Conservation (phyloP, 257 asterid species). For the Nicotiana benthamiana region DNA sequence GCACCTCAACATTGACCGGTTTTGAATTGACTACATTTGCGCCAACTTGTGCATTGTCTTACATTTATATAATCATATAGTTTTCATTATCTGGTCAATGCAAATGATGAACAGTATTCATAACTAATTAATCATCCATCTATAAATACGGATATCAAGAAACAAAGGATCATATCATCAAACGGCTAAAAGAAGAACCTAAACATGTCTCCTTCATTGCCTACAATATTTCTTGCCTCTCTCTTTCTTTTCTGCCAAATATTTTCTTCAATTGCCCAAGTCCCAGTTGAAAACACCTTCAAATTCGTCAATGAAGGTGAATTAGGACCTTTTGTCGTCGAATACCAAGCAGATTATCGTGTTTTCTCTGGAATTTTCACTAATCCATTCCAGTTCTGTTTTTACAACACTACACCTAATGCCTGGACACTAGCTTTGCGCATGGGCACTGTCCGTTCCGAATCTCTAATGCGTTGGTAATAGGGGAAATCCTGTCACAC, state of each 20-base stretch:
- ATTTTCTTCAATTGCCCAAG: slow-evolving; percentile 8
- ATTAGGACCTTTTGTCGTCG: slow-evolving; percentile 9
- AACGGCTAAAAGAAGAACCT: background rate
- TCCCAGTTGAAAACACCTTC: slow-evolving; percentile 15
- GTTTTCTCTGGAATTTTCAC: background rate
- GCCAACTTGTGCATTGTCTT: background rate
- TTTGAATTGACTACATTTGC: background rate
- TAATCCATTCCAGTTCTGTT: slow-evolving; percentile 9
- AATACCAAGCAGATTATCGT: slow-evolving; percentile 15
- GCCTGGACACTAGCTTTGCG: slow-evolving; percentile 16
- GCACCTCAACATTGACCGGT: background rate
- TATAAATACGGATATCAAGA: background rate
- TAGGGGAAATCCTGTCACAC: slow-evolving; percentile 12
- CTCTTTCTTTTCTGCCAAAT: background rate
- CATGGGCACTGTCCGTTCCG: slow-evolving; percentile 14
- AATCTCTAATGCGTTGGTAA: slow-evolving; percentile 17
- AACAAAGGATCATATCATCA: background rate
- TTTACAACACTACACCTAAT: slow-evolving; percentile 20
- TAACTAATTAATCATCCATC: background rate
- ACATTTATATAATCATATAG: background rate
- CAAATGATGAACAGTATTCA: background rate
- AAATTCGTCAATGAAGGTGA: slow-evolving; percentile 15
- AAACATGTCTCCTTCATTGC: background rate
- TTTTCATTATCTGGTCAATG: background rate
- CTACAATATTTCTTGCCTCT: background rate